Percentiles rank a stretch among this genome's conserved stretches.
These are phyloP conservation scores for Talaromyces proteolyticus DNA, from an alignment of 495 filamentous ascomycete genomes.

Conservation along the genomic window DNA sequence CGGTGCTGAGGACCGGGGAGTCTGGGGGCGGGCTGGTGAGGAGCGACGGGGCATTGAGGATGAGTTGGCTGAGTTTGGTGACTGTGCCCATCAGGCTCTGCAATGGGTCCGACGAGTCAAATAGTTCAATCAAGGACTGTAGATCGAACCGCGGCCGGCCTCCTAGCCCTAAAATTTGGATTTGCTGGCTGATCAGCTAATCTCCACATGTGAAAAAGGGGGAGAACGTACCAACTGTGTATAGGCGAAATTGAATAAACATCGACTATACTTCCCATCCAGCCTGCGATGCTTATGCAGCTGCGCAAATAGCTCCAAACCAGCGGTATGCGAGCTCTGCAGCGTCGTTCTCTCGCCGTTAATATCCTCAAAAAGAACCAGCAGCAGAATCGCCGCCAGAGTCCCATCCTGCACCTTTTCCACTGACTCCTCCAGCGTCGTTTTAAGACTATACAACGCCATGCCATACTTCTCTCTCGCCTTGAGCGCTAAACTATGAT, in stretches of 20 bases:
- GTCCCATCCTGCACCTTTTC: slow-evolving; percentile 35
- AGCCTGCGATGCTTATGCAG: slow-evolving; percentile 28
- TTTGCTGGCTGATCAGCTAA: slow-evolving; percentile 21
- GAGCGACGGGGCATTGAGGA: slow-evolving; percentile 11
- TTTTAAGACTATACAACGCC: slow-evolving; percentile 24
- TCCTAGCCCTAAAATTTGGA: slow-evolving; percentile 32
- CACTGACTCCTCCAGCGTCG: slow-evolving; percentile 20
- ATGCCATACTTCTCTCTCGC: slow-evolving; percentile 30
- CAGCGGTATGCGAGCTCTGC: slow-evolving; percentile 34
- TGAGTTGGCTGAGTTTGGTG: slow-evolving; percentile 26
- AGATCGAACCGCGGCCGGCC: slow-evolving; percentile 26
- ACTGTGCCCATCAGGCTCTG: slow-evolving; percentile 30
- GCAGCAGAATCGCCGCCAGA: slow-evolving; percentile 32
- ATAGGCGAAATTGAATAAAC: slow-evolving; percentile 38
- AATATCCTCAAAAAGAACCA: slow-evolving; percentile 38
- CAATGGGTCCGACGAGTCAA: slow-evolving; percentile 26
- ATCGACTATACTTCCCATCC: slow-evolving; percentile 25
- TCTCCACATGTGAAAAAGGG: background rate
- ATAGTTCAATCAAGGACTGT: slow-evolving; percentile 22
- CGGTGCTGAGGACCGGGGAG: slow-evolving; percentile 2
- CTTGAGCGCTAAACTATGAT: slow-evolving; percentile 20
- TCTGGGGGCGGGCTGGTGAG: background rate
- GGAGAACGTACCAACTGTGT: slow-evolving; percentile 27
- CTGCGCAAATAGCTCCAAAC: slow-evolving; percentile 34
- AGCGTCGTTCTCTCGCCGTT: slow-evolving; percentile 32